phyloP scores from a whole-genome alignment of 2,329 filamentous ascomycete genomes.

The Apiospora phragmitis region DNA sequence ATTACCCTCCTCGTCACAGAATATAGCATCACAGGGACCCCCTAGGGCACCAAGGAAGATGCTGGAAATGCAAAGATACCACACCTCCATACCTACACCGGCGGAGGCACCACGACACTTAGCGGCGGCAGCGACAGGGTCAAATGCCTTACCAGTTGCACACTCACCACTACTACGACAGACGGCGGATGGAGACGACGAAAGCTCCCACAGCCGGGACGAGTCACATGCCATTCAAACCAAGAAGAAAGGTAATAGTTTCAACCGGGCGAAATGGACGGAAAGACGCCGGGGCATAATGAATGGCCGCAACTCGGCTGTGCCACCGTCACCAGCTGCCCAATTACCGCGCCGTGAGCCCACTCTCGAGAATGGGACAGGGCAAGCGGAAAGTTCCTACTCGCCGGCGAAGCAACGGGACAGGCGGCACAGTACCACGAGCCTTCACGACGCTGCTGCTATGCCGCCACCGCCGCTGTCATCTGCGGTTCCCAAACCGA shows the following conservation, averaged over 20 bases:
- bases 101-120: too few species aligned
- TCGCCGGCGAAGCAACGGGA: background rate
- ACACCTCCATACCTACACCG: too few species aligned
- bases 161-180: too few species aligned
- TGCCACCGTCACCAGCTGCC: background rate
- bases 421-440: background rate
- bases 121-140: too few species aligned
- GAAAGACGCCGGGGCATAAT: background rate
- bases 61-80: too few species aligned
- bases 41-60: too few species aligned
- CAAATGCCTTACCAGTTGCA: too few species aligned
- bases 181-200: too few species aligned
- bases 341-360: background rate
- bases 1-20: background rate
- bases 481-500: background rate
- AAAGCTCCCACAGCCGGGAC: too few species aligned
- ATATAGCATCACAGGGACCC: background rate
- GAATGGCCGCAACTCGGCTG: background rate
- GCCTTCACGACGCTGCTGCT: background rate
- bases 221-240: too few species aligned
- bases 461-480: background rate
- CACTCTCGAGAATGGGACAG: background rate
- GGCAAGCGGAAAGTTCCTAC: background rate
- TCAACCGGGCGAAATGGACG: too few species aligned
- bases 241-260: too few species aligned